Base-by-base conservation (phyloP, 495 filamentous ascomycete species). In the Parachaetomium inaequale region DNA sequence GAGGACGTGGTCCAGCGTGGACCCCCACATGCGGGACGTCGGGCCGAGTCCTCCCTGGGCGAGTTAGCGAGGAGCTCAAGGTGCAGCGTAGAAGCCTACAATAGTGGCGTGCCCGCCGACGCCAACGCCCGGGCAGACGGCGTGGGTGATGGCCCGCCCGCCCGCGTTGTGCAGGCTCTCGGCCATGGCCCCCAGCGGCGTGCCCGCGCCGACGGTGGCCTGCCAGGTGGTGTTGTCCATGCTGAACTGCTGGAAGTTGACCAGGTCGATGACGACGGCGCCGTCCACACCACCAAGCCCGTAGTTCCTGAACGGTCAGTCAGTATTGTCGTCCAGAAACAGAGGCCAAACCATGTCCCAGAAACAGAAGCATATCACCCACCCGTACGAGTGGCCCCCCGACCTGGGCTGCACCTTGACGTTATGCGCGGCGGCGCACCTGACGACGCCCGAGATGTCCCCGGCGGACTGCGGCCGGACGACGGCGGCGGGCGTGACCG, bases 301-400 rank as follows among this genome's bases (percentile, higher is more conserved):
- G 47, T 70, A 74, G 54, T 75, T 74, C 52, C 72, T 75, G 42
- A 2, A 17, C 4, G 2, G 0, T 15, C 11, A n/a, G 66, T 57
- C 47, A 60, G 26, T 1, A 45, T 36, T 10, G n/a, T n/a, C n/a
- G n/a, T n/a, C n/a, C n/a, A n/a, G n/a, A n/a, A n/a, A n/a, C n/a
- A n/a, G n/a, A n/a, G n/a, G n/a, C n/a, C n/a, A n/a, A n/a, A n/a
- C 36, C 7, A 21, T 3, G 6, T 19, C 0, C 11, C 31, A 5
- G 40, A 25, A 25, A 15, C n/a, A 46, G 25, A 6, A 8, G n/a
- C 4, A 10, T 34, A 8, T 23, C 28, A 57, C 78, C 60, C 63
- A 81, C 78, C 70, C 78, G 74, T 88, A 91, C 15, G 86, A 89
- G 68, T 92, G 90, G 1, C 90, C 90, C 15, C 90, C 90, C 42